phyloP scores from a whole-genome alignment of 495 filamentous ascomycete species.

The Penicillium pancosmium region DNA sequence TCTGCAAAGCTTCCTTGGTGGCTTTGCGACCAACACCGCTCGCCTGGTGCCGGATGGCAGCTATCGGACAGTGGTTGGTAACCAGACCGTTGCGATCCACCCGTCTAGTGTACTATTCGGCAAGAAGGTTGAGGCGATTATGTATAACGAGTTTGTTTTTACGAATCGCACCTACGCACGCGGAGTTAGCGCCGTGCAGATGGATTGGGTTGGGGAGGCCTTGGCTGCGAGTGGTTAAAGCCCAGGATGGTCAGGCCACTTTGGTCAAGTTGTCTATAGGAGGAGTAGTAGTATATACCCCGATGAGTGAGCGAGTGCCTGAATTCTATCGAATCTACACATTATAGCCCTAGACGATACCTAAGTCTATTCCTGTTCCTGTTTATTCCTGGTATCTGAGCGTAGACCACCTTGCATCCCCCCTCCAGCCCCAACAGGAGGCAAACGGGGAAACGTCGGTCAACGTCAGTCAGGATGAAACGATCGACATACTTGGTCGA shows the following conservation, averaged over 20 bases:
- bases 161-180: constrained; percentile 91
- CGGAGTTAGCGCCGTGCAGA: constrained; percentile 83
- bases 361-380: too few species aligned
- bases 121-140: constrained; percentile 87
- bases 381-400: too few species aligned
- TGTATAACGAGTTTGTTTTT: constrained; percentile 96
- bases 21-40: constrained; percentile 83
- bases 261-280: not conserved
- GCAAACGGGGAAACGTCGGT: not conserved
- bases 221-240: constrained; percentile 42
- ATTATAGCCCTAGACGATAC: too few species aligned
- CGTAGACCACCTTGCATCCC: too few species aligned
- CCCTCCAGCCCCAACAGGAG: not conserved
- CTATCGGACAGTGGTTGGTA: constrained; percentile 81
- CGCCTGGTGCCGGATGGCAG: constrained; percentile 79
- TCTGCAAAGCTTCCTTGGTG: constrained; percentile 78
- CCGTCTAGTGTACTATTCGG: constrained; percentile 85
- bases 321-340: too few species aligned
- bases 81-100: constrained; percentile 86
- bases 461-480: constrained; percentile 3
- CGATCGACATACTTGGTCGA: constrained; percentile 10
- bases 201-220: constrained; percentile 81
- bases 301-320: not conserved
- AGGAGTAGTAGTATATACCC: not conserved
- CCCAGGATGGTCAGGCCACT: not conserved